Conservation (phyloP, 257 asterid species). For the Lithospermum erythrorhizon region DNA sequence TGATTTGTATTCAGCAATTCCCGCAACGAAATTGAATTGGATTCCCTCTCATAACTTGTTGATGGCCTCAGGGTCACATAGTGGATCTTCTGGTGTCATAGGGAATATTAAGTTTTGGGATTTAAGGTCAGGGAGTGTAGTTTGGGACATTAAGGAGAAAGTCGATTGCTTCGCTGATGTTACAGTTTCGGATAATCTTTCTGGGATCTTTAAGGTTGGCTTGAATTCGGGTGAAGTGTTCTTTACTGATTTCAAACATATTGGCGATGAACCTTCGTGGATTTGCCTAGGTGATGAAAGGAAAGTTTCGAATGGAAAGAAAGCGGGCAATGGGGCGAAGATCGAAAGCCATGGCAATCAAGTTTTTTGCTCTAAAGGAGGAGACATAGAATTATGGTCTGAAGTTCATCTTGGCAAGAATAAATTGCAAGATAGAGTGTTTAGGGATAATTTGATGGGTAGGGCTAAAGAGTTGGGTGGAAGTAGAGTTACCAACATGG, state of each 20-base stretch:
- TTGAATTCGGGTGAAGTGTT: slow-evolving; percentile 71
- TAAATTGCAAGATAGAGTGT: slow-evolving; percentile 30
- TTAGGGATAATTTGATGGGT: slow-evolving; percentile 73
- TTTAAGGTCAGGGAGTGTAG: slow-evolving; percentile 57
- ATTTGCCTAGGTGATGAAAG: slow-evolving; percentile 59
- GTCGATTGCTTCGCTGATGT: slow-evolving; percentile 83
- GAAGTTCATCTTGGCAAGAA: slow-evolving; percentile 39
- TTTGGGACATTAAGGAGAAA: slow-evolving; percentile 62
- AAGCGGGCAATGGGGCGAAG: slow-evolving; percentile 66
- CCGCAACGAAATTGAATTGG: slow-evolving; percentile 83
- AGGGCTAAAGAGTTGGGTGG: slow-evolving; percentile 57
- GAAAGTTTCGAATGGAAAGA: slow-evolving; percentile 56
- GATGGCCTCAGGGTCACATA: slow-evolving; percentile 94
- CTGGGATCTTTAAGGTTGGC: slow-evolving; percentile 66
- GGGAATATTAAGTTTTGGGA: slow-evolving; percentile 89
- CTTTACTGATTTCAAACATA: slow-evolving; percentile 54
- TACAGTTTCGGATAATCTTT: slow-evolving; percentile 37
- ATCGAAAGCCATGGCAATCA: slow-evolving; percentile 77
- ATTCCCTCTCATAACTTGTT: slow-evolving; percentile 53
- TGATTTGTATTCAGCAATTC: slow-evolving; percentile 79
- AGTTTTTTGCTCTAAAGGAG: slow-evolving; percentile 68
- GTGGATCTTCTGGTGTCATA: slow-evolving; percentile 72
- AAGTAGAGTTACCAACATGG: slow-evolving; percentile 38
- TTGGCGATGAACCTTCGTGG: slow-evolving; percentile 49
- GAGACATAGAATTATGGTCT: slow-evolving; percentile 70